Base-by-base conservation (phyloP, 148 eudicot genomes). In the Hydrangea macrophylla region DNA sequence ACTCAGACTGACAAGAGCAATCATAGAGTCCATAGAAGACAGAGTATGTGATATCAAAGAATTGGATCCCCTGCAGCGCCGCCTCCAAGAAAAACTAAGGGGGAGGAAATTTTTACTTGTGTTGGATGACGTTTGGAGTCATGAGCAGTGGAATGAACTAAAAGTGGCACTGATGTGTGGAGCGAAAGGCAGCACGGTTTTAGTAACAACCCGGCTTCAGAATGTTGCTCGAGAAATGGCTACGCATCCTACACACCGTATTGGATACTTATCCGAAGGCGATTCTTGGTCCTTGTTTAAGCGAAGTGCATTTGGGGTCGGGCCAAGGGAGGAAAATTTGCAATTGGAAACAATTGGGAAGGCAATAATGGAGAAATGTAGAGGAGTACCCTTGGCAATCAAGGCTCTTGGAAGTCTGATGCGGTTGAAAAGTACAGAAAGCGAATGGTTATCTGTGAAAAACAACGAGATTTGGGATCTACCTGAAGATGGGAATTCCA, bases 121-220 rank as follows among this genome's bases (percentile, higher is more conserved):
- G 1, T 54, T 74, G 62, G 77, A 74, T 22, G 77, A 62, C 6
- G 68, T 68, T 0, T 68, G 77, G 77, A 74, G 61, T 7, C 23
- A 51, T 3, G 48, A 25, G 15, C 7, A 26, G 42, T 74, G 72
- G 72, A 62, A 67, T 3, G 40, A 9, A 3, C 45, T 73, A 23
- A 37, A 37, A 37, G 33, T 28, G 13, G 17, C 20, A 2, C 40
- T 74, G 7, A 23, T 26, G 23, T 51, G 62, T 40, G 60, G 68
- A 9, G 15, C 60, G 0, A 7, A 3, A 27, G 77, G 77, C 12
- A 74, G 67, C 24, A 31, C 5, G 20, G 18, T 74, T 9, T 22
- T 74, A 18, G 77, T 74, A 1, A 74, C 77, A 13, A 74, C 72
- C 25, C 60, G 72, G 6, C 39, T 22, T 22, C 30, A 22, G 24